These are phyloP conservation scores for Rhodotorula kratochvilovae DNA, from an alignment of 768 basidiomycete genomes.

Conservation along the genomic window DNA sequence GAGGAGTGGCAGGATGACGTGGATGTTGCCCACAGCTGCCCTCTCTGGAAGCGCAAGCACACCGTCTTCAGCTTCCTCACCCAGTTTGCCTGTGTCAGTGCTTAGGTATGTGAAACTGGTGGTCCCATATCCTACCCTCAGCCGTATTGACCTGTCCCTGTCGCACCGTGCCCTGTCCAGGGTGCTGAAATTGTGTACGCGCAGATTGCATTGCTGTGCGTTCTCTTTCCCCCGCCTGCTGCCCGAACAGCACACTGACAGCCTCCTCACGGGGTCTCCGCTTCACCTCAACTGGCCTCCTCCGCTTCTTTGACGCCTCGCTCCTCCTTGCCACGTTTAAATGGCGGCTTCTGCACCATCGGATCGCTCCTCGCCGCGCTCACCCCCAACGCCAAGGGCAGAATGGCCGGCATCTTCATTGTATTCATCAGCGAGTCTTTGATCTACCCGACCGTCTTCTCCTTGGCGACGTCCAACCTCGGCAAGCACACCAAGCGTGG, in stretches of 20 bases:
- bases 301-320: conserved; percentile 37
- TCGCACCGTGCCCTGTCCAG: not conserved
- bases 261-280: conserved; percentile 24
- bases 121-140: too few species aligned
- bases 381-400: conserved; percentile 32
- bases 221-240: not conserved
- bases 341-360: conserved; percentile 35
- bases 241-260: conserved; percentile 12
- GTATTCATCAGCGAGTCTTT: conserved; percentile 44
- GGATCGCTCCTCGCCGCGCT: conserved; percentile 42
- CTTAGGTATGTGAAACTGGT: conserved; percentile 25
- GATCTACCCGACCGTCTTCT: conserved; percentile 35
- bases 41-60: conserved; percentile 37
- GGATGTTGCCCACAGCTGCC: conserved; percentile 30
- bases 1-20: conserved; percentile 19
- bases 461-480: conserved; percentile 29
- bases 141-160: too few species aligned
- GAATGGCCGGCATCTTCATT: conserved; percentile 43
- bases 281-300: conserved; percentile 33
- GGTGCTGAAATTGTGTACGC: conserved; percentile 15
- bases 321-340: conserved; percentile 37
- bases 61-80: conserved; percentile 41
- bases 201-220: conserved; percentile 31
- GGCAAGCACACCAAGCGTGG: conserved; percentile 41
- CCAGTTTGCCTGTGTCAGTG: conserved; percentile 44